Base-by-base conservation (phyloP, 176 grass and related monocot genomes). In the Miscanthus lutarioriparius region DNA sequence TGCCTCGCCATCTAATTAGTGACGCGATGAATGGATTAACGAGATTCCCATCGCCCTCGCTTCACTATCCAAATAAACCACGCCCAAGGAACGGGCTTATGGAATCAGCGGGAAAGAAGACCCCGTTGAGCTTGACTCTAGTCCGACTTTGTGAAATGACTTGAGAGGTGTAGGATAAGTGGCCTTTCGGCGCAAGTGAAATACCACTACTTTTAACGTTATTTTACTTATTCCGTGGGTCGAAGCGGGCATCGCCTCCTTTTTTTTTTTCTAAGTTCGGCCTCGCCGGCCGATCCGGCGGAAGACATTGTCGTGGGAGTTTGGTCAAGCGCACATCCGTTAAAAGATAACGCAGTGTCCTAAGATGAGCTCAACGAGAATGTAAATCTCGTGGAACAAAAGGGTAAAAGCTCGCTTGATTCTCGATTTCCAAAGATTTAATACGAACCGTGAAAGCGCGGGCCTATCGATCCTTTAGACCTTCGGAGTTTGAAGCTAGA, bases 391-490 rank as follows among this genome's bases (percentile, higher is more conserved):
- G 76, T 91, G 85, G n/a, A n/a, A n/a, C n/a, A n/a, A n/a, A n/a
- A n/a, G n/a, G n/a, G n/a, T n/a, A n/a, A n/a, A n/a, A n/a, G n/a
- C n/a, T n/a, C n/a, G n/a, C n/a, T n/a, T n/a, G n/a, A n/a, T n/a
- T n/a, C n/a, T n/a, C n/a, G n/a, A n/a, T n/a, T n/a, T n/a, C n/a
- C n/a, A n/a, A n/a, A n/a, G n/a, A n/a, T n/a, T n/a, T n/a, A n/a
- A n/a, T n/a, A n/a, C n/a, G n/a, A n/a, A n/a, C n/a, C n/a, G n/a
- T n/a, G n/a, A n/a, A n/a, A n/a, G n/a, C n/a, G n/a, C n/a, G n/a
- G 91, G 91, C 91, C 91, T 93, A 93, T 90, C 84, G 81, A 93
- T 93, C 87, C 77, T 88, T 90, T 93, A 90, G 85, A 88, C 67
- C 74, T 88, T 91, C 41, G 78, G 78, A 76, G 79, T 88, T 93